Base-by-base conservation (phyloP, 306 rosid species). In the Quercus aquifolioides region DNA sequence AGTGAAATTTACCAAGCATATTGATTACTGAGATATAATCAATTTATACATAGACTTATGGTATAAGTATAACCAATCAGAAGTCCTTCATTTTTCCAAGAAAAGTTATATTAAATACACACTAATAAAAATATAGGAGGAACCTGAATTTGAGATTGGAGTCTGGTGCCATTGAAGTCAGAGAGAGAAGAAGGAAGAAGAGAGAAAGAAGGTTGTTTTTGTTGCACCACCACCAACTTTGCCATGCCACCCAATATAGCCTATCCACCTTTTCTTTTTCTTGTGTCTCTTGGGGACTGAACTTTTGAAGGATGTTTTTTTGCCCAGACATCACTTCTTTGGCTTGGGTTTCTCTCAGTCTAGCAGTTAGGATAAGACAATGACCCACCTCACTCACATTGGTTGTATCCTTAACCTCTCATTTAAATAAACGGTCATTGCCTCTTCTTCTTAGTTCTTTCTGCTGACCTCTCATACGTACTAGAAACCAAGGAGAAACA, bases 181-280 rank as follows among this genome's bases (percentile, higher is more conserved):
- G 98, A 92, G 72, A 90, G 84, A 77, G 97, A 95, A 72, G 99
- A 90, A 85, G 98, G 95, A 68, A 92, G 87, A 74, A 96, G 88
- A 62, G 98, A 88, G 87, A 89, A 52, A 74, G 96, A 84, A 56
- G 92, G 85, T 23, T 87, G 86, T 38, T 86, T 90, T 76, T 89
- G 92, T 78, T 90, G 97, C 25, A 85, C 73, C 77, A 83, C 89
- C 75, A 89, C 86, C 76, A 91, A 21, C 73, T 87, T 91, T 58
- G 98, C 99, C 99, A 95, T 92, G 74, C 55, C 84, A 79, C 68
- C 25, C 75, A 78, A 31, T 43, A 78, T 23, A 49, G 26, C 10
- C 18, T 55, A 78, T 55, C 74, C 71, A 23, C 4, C 69, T 46
- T 74, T 73, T 52, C 55, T 20, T 73, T 20, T 62, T 68, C 76